Conservation (phyloP, 140 eudicot species). For the Senecio squalidus region DNA sequence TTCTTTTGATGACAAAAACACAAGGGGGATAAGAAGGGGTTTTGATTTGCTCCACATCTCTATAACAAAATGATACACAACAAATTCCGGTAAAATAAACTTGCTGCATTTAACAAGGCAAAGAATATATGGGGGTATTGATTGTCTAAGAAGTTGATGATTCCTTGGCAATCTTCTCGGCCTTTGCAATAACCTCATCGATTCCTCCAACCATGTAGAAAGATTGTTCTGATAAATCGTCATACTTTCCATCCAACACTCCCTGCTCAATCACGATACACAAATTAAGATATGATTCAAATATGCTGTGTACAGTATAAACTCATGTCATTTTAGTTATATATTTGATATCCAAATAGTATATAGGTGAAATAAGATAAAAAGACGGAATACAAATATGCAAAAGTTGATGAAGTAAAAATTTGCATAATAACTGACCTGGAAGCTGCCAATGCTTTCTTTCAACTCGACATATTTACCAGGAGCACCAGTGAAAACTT, state of each 20-base stretch:
- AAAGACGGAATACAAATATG: too few relatives aligned
- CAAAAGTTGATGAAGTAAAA: background rate
- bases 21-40: background rate
- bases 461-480: conserved; percentile 57
- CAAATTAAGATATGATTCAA: background rate
- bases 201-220: conserved; percentile 98
- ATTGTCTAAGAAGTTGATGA: conserved; percentile 35
- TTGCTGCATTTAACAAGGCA: background rate
- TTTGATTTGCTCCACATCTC: conserved; percentile 12
- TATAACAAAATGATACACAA: background rate
- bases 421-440: conserved; percentile 26
- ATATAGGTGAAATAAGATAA: too few relatives aligned
- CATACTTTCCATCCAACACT: conserved; percentile 92
- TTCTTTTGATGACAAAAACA: background rate
- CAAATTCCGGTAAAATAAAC: background rate
- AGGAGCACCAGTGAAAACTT: conserved; percentile 64
- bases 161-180: conserved; percentile 90
- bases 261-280: conserved; percentile 34
- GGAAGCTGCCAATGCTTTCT: conserved; percentile 56
- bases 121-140: background rate
- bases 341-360: too few relatives aligned
- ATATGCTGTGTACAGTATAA: too few relatives aligned
- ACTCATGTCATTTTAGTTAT: too few relatives aligned
- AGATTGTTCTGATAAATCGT: conserved; percentile 83
- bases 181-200: conserved; percentile 92